Evolutionary conservation across 2,329 filamentous ascomycete genomes (phyloP).

Genomic region (Ceratocystis harringtonii): DNA sequence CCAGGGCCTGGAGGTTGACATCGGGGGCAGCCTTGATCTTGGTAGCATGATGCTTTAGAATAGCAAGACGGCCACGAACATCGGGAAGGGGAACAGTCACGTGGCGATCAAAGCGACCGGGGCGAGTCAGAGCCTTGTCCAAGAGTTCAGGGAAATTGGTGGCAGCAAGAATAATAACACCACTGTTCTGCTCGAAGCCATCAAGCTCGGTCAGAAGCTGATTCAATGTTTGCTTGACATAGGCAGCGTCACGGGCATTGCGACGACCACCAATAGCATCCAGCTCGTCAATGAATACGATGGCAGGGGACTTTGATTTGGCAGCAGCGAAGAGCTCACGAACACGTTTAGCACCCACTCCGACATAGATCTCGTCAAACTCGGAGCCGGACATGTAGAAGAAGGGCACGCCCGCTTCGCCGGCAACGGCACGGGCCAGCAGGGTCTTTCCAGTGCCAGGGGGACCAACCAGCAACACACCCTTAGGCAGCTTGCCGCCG

Average conservation of each 20-base stretch:
- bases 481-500: slow-evolving; percentile 92
- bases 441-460: slow-evolving; percentile 97
- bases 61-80: slow-evolving; percentile 81
- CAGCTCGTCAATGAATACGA: slow-evolving; percentile 90
- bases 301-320: slow-evolving; percentile 72
- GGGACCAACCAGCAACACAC: slow-evolving; percentile 85
- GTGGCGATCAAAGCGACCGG: slow-evolving; percentile 89
- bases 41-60: slow-evolving; percentile 84
- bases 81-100: slow-evolving; percentile 81
- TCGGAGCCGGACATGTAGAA: slow-evolving; percentile 99
- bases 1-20: slow-evolving; percentile 71
- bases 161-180: slow-evolving; percentile 88
- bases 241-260: slow-evolving; percentile 82
- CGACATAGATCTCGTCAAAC: slow-evolving; percentile 96
- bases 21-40: slow-evolving; percentile 70
- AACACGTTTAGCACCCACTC: slow-evolving; percentile 90
- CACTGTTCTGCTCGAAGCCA: slow-evolving; percentile 86
- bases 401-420: slow-evolving; percentile 93
- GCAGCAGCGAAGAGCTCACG: slow-evolving; percentile 80
- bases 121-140: slow-evolving; percentile 86
- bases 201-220: slow-evolving; percentile 94
- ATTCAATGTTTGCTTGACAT: slow-evolving; percentile 94
- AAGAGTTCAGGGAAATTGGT: slow-evolving; percentile 92
- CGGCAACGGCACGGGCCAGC: slow-evolving; percentile 84
- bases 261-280: slow-evolving; percentile 91